Base-by-base conservation (phyloP, 352 stramenopile genomes). In the Phytophthora nicotianae region DNA sequence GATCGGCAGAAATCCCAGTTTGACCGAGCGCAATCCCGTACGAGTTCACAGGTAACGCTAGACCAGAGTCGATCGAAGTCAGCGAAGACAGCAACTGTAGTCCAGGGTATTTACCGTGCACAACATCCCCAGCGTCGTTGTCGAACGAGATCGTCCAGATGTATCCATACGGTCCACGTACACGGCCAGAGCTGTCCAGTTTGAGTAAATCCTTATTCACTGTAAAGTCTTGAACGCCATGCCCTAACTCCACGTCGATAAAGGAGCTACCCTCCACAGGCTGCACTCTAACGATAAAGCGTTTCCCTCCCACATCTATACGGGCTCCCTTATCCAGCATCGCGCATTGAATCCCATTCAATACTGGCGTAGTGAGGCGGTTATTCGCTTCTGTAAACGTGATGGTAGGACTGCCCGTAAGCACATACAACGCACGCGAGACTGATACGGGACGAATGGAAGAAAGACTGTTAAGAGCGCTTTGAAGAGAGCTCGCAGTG, bases 91-190 rank as follows among this genome's bases (percentile, higher is more conserved):
- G 17, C 6, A 93, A 29, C 38, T 85, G 74, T 0, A 90, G 45
- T 7, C 79, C 80, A 17, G 82, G 74, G 27, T 86, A 82, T 13
- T 38, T 41, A 10, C 59, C 58, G 21, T 85, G 47, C 2, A 58
- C 38, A 47, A 86, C 26, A 33, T 68, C 37, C 4, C 75, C 67
- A n/a, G 68, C 46, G n/a, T 86, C 70, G 4, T 79, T 75, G n/a
- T 58, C 41, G 45, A 92, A 93, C 0, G 75, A 79, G 47, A 93
- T 81, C 0, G 73, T 82, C 85, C 85, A 93, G 41, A 80, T 59
- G 51, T 92, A 93, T 4, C 85, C 85, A 40, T 62, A 75, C 2
- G 83, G 59, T 0, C 85, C 81, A 3, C 40, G 42, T 33, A 75
- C 61, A 17, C 46, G 74, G 2, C 84, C 82, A 16, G 61, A 67